phyloP scores from a whole-genome alignment of 306 rosid genomes.

The Cicer arietinum region DNA sequence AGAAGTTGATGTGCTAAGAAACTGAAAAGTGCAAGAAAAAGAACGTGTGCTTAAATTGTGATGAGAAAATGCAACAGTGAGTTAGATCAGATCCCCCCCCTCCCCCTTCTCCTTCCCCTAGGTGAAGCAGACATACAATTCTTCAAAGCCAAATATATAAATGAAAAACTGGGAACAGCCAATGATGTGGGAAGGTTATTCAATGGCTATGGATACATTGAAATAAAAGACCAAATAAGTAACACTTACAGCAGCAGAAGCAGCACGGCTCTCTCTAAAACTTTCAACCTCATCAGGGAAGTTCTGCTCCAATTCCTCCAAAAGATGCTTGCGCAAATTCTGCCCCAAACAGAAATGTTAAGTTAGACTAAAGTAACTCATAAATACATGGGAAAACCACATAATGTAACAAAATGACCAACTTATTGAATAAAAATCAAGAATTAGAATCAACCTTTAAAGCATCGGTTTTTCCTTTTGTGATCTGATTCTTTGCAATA shows the following conservation, averaged over 20 bases:
- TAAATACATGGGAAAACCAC: constrained; percentile 1
- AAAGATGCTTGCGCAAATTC: constrained; percentile 82
- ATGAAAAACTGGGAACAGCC: constrained; percentile 7
- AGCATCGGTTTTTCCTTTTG: constrained; percentile 90
- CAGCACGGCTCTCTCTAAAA: constrained; percentile 89
- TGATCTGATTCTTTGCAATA: constrained; percentile 88
- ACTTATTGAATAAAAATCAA: constrained; percentile 5
- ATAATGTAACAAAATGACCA: constrained; percentile 3
- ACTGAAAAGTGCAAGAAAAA: not conserved
- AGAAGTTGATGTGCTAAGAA: not conserved
- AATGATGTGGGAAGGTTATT: not conserved
- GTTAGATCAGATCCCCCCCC: not conserved
- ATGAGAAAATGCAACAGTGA: not conserved
- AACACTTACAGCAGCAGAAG: constrained; percentile 88
- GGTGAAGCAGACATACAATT: not conserved
- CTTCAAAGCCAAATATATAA: not conserved
- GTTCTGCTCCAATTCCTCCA: constrained; percentile 88
- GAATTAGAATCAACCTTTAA: constrained; percentile 67
- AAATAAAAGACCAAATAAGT: constrained; percentile 3
- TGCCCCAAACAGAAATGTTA: constrained; percentile 46
- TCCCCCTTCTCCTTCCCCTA: not conserved
- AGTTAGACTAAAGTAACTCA: constrained; percentile 38
- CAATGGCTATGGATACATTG: constrained; percentile 7
- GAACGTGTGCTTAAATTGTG: not conserved
- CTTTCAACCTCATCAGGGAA: constrained; percentile 87